Evolutionary conservation across 768 basidiomycete species (phyloP).

Genomic region (Suillus alpinus): DNA sequence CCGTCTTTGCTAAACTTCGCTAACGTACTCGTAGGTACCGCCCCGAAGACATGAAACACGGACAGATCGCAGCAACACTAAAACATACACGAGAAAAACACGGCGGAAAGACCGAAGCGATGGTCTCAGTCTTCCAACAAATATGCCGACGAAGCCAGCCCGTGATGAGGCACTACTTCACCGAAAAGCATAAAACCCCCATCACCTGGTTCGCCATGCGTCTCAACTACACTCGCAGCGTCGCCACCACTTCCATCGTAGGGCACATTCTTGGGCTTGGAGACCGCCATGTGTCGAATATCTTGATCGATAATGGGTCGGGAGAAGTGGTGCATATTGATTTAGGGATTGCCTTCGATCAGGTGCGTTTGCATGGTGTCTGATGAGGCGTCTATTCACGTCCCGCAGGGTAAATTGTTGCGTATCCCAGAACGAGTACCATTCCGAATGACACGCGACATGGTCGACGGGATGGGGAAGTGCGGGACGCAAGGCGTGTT

Average conservation of each 20-base stretch:
- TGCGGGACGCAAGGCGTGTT: slow-evolving; percentile 92
- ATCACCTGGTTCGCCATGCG: slow-evolving; percentile 92
- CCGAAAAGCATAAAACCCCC: slow-evolving; percentile 83
- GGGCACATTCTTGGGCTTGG: slow-evolving; percentile 91
- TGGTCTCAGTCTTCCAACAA: slow-evolving; percentile 35
- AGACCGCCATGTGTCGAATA: slow-evolving; percentile 90
- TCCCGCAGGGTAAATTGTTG: slow-evolving; percentile 70
- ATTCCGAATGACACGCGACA: slow-evolving; percentile 91
- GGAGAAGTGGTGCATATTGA: slow-evolving; percentile 97
- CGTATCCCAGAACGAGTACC: slow-evolving; percentile 85
- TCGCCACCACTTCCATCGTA: slow-evolving; percentile 91
- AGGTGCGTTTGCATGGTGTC: slow-evolving; percentile 44
- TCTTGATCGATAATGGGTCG: slow-evolving; percentile 75
- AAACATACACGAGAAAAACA: slow-evolving; percentile 31
- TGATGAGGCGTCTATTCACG: background rate
- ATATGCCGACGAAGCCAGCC: slow-evolving; percentile 59
- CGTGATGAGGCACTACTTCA: slow-evolving; percentile 94
- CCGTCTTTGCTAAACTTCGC: background rate
- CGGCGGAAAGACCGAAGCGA: slow-evolving; percentile 25
- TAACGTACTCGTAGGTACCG: slow-evolving; percentile 52
- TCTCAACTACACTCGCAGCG: slow-evolving; percentile 85
- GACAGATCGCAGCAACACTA: slow-evolving; percentile 31
- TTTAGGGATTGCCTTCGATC: slow-evolving; percentile 94
- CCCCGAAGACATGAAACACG: slow-evolving; percentile 47
- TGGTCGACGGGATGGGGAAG: slow-evolving; percentile 91